Evolutionary conservation across 2,329 filamentous ascomycete species (phyloP), one percentile per base, ranked within the genome.

Genomic region (Ceratocystis colombiana): DNA sequence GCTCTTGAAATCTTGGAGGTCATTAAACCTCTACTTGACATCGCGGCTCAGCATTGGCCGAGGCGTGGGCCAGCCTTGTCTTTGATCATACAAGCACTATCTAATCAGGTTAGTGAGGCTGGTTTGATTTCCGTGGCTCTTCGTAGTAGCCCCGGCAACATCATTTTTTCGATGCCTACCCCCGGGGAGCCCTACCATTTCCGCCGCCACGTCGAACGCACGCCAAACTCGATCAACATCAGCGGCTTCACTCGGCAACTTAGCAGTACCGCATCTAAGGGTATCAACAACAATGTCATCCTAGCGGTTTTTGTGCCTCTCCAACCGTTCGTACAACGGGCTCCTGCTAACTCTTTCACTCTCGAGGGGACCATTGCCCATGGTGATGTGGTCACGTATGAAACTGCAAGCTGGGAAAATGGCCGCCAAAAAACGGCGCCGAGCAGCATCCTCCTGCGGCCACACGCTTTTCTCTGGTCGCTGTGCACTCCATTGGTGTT

Each of bases 131-230:
- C 66, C 15, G 62, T 62, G 6, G 66, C 66, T 37, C 46, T 68
- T 22, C 66, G 66, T 25, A 45, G 33, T 17, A 55, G 25, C 48
- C 12, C 50, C 17, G 63, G 64, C 2, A 20, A 41, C 12, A 12
- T 65, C 0, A 46, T 20, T 5, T 62, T 68, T 30, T 44, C 46
- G 17, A 65, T 68, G 66, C 59, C 66, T 12, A 20, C 45, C 12
- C 66, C 66, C 22, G 66, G 66, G 37, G 59, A 61, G 25, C 30
- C 55, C 1, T 68, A 68, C 46, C 61, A 68, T 41, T 64, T 65
- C 46, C 57, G 59, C 20, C 55, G 59, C 5, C 61, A 65, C 28
- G 22, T 50, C 28, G 59, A 65, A 15, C 30, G 22, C 2, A 28
- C 62, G 2, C 30, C 30, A n/a, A 37, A 10, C 15, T 33, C 55